Conservation (phyloP, 169 alveolate genomes). For the Plasmodium ovale region DNA sequence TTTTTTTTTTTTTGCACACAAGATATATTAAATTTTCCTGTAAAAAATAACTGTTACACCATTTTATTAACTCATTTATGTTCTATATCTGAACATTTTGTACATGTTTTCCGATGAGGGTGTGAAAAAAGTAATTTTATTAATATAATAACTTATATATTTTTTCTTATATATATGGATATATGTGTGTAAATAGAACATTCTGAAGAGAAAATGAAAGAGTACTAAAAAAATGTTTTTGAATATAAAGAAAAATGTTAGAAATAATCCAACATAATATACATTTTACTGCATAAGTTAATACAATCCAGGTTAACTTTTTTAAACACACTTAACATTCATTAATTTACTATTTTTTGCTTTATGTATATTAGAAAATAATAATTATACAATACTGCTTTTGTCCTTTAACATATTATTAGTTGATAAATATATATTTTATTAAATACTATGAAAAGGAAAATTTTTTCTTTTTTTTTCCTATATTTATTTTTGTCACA, state of each 20-base stretch:
- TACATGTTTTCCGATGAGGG: background rate
- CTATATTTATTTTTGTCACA: background rate
- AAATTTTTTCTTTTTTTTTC: too few species aligned
- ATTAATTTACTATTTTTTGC: background rate
- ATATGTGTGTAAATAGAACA: background rate
- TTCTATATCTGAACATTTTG: too few species aligned
- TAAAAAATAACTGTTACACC: background rate
- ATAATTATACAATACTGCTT: background rate
- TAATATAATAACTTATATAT: background rate
- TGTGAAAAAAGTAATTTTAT: too few species aligned
- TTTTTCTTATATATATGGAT: background rate
- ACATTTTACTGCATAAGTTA: background rate
- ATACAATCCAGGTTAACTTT: background rate
- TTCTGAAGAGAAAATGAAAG: background rate
- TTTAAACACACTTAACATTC: background rate
- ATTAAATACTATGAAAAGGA: background rate
- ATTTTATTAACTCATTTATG: background rate
- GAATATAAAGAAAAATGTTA: background rate
- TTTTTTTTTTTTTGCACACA: background rate
- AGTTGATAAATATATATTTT: too few species aligned
- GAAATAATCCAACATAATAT: background rate
- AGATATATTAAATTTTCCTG: background rate
- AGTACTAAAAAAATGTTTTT: too few species aligned
- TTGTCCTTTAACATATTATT: background rate
- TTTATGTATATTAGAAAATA: background rate